phyloP scores from a whole-genome alignment of 2,329 filamentous ascomycete species.

The Calonectria pauciramosa region DNA sequence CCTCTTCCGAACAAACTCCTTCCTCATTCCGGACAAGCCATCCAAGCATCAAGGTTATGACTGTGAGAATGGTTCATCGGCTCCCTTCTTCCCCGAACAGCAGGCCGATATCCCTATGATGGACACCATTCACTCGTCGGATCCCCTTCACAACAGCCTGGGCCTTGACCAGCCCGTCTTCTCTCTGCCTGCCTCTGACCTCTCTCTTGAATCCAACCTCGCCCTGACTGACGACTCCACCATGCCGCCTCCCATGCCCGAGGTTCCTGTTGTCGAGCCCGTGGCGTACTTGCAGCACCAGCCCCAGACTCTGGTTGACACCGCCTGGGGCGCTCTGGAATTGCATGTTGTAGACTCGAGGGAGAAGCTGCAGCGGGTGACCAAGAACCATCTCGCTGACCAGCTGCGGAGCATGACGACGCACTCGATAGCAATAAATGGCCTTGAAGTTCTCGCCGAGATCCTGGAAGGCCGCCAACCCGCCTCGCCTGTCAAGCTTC shows the following conservation, averaged over 20 bases:
- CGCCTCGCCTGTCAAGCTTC: constrained; percentile 57
- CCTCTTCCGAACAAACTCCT: constrained; percentile 43
- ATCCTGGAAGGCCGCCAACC: constrained; percentile 56
- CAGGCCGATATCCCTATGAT: constrained; percentile 57
- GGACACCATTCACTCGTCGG: constrained; percentile 46
- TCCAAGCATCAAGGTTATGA: constrained; percentile 40
- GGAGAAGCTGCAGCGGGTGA: constrained; percentile 56
- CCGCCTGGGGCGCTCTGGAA: constrained; percentile 60
- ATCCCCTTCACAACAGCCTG: constrained; percentile 45
- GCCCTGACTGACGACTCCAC: constrained; percentile 50
- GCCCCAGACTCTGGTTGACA: constrained; percentile 54
- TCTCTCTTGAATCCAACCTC: constrained; percentile 54
- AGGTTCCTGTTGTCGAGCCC: constrained; percentile 30
- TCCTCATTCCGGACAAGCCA: constrained; percentile 39
- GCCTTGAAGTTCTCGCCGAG: constrained; percentile 57
- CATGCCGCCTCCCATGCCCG: constrained; percentile 31
- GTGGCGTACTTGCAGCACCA: constrained; percentile 41
- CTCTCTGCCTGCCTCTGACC: constrained; percentile 51
- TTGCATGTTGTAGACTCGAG: constrained; percentile 62
- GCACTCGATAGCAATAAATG: constrained; percentile 55
- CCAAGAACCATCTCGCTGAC: constrained; percentile 57
- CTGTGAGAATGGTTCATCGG: constrained; percentile 48
- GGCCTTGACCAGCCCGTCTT: constrained; percentile 54
- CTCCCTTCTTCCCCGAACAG: constrained; percentile 56
- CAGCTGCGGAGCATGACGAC: constrained; percentile 57